These are phyloP conservation scores for Sclerotinia glacialis DNA, from an alignment of 2,329 filamentous ascomycete species.

Conservation along the genomic window DNA sequence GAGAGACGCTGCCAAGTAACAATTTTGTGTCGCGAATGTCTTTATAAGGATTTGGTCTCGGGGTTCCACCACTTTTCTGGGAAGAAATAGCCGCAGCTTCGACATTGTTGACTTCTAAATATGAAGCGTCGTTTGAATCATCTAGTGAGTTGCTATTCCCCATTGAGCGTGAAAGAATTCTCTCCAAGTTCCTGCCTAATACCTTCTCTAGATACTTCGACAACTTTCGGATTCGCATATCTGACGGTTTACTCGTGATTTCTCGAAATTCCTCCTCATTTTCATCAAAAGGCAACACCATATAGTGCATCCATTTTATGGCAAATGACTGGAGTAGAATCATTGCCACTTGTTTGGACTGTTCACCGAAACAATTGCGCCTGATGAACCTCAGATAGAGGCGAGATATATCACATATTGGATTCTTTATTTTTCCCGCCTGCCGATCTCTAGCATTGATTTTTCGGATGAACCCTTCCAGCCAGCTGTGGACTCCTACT, in stretches of 20 bases:
- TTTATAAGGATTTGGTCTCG: not conserved
- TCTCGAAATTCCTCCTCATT: not conserved
- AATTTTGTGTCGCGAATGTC: not conserved
- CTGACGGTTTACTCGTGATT: not conserved
- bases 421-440: not conserved
- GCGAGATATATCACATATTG: not conserved
- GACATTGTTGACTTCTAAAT: not conserved
- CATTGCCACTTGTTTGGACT: not conserved
- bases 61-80: not conserved
- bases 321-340: not conserved
- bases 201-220: not conserved
- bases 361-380: not conserved
- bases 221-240: not conserved
- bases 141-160: too few relatives aligned
- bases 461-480: not conserved
- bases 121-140: too few relatives aligned
- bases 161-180: not conserved
- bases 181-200: not conserved
- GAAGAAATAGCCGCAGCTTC: not conserved
- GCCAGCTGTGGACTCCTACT: not conserved
- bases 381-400: not conserved
- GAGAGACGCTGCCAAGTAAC: not conserved
- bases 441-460: not conserved
- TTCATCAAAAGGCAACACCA: constrained; percentile 1
- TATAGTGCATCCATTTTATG: constrained; percentile 7